Evolutionary conservation across 371 early-diverging fungal species (phyloP).

Genomic region (Mortierella sp.): DNA sequence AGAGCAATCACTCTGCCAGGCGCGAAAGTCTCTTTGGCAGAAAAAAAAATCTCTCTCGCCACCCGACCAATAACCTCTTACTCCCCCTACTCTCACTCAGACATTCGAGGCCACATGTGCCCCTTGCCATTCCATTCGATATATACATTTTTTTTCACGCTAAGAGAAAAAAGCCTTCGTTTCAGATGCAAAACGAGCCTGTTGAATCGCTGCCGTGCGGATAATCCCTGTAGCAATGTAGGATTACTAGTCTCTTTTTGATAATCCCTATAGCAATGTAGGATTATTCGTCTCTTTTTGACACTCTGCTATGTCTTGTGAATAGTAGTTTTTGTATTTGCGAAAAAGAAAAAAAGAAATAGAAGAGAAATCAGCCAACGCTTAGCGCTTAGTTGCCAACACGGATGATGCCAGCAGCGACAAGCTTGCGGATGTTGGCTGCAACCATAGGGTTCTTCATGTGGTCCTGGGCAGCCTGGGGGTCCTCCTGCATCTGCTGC

Average conservation of each 20-base stretch:
- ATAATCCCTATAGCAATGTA: too few relatives aligned
- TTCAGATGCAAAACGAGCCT: neutral
- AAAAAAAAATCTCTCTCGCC: neutral
- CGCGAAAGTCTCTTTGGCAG: neutral
- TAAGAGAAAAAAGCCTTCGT: neutral
- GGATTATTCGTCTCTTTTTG: neutral
- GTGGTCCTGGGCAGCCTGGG: conserved; percentile 92
- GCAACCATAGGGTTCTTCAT: conserved; percentile 96
- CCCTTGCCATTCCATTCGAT: neutral
- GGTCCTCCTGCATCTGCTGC: conserved; percentile 97
- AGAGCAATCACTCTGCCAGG: neutral
- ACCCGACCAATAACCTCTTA: neutral
- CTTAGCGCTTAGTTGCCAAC: conserved; percentile 22
- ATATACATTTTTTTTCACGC: neutral
- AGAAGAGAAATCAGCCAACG: neutral
- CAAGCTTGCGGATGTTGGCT: conserved; percentile 94
- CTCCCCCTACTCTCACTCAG: neutral
- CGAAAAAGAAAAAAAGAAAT: neutral
- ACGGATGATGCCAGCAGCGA: conserved; percentile 89
- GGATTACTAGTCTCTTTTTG: neutral
- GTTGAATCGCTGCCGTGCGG: neutral
- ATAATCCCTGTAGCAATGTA: neutral
- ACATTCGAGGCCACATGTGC: neutral
- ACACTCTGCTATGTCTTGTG: neutral
- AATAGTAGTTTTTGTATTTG: conserved; percentile 1